A percentile compares a stretch with the other conserved stretches of the same genome.
Evolutionary conservation across 1,139 yeast genomes (phyloP).

Genomic region (Yamadazyma songkhlaensis): DNA sequence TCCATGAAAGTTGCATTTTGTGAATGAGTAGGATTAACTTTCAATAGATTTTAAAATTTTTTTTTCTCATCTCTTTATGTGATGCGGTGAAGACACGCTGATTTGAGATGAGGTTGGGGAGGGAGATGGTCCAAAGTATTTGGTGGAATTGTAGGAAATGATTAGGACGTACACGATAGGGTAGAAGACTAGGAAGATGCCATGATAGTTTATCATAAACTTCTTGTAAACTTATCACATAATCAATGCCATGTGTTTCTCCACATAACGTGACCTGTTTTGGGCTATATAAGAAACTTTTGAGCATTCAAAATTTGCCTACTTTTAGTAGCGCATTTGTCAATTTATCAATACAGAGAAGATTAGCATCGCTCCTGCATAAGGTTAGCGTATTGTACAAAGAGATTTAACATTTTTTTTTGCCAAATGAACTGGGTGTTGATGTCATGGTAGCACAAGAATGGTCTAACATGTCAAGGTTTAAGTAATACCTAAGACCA

Average conservation of each 20-base stretch:
- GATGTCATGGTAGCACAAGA: too few relatives aligned
- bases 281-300: background rate
- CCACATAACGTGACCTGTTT: background rate
- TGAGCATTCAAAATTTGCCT: background rate
- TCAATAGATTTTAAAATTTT: constrained; percentile 3
- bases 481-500: too few relatives aligned
- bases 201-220: too few relatives aligned
- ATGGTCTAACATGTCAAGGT: too few relatives aligned
- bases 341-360: constrained; percentile 91
- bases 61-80: constrained; percentile 7
- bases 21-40: background rate
- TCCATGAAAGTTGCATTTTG: constrained; percentile 93
- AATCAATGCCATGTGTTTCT: too few relatives aligned
- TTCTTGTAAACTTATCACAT: too few relatives aligned
- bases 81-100: constrained; percentile 3
- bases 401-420: constrained; percentile 86
- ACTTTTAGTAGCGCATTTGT: constrained; percentile 32
- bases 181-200: too few relatives aligned
- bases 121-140: background rate
- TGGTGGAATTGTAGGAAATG: too few relatives aligned
- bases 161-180: too few relatives aligned
- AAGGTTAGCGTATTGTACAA: constrained; percentile 98
- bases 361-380: constrained; percentile 99
- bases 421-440: too few relatives aligned
- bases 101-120: background rate